Evolutionary conservation across 2,329 filamentous ascomycete species (phyloP).

Genomic region (Ceratocystiopsis sp.): DNA sequence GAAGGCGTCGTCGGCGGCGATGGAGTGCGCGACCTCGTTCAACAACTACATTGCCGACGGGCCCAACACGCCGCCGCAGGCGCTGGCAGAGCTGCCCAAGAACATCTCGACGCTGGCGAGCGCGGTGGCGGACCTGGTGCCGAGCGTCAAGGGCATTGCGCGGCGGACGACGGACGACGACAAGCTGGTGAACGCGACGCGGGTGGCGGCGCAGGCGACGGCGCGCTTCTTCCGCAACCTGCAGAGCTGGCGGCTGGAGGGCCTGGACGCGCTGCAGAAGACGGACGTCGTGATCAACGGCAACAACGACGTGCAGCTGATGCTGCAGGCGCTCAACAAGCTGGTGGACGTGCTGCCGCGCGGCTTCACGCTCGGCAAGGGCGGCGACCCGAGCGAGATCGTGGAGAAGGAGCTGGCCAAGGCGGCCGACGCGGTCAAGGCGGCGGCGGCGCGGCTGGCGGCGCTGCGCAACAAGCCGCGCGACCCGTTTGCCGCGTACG

Average conservation of each 20-base stretch:
- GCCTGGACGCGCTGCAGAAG: slow-evolving; percentile 79
- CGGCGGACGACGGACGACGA: slow-evolving; percentile 90
- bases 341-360: slow-evolving; percentile 83
- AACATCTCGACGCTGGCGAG: slow-evolving; percentile 81
- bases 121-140: slow-evolving; percentile 81
- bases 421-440: slow-evolving; percentile 87
- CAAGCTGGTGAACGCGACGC: slow-evolving; percentile 70
- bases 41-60: slow-evolving; percentile 98
- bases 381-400: slow-evolving; percentile 80
- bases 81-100: slow-evolving; percentile 59
- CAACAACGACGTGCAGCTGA: slow-evolving; percentile 90
- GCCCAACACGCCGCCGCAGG: slow-evolving; percentile 53
- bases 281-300: slow-evolving; percentile 95
- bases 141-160: slow-evolving; percentile 89
- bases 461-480: slow-evolving; percentile 95
- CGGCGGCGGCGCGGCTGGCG: slow-evolving; percentile 71
- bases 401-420: slow-evolving; percentile 86
- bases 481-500: slow-evolving; percentile 89
- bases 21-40: slow-evolving; percentile 94
- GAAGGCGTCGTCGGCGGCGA: slow-evolving; percentile 84
- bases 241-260: slow-evolving; percentile 84
- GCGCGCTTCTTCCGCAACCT: slow-evolving; percentile 91
- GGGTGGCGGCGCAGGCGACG: slow-evolving; percentile 69
- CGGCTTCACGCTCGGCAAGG: slow-evolving; percentile 63
- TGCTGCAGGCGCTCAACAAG: slow-evolving; percentile 85